Evolutionary conservation across 495 filamentous ascomycete species (phyloP), one percentile per base, ranked within the genome.

Genomic region (Parachaetomium inaequale): DNA sequence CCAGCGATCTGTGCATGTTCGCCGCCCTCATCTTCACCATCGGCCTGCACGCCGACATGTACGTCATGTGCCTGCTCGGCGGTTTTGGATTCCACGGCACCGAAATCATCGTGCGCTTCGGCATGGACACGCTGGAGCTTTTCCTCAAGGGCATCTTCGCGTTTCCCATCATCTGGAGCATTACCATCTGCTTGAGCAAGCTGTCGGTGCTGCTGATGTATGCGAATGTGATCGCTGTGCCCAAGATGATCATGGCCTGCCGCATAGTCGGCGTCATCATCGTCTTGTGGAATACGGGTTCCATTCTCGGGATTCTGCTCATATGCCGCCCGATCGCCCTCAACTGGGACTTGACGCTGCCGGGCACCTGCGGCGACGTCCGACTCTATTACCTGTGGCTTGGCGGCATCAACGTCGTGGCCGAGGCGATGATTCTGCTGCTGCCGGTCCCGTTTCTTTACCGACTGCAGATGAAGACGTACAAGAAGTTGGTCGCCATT

Each of bases 181-280:
- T 63, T 21, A 57, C 53, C 45, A 56, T 63, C 46, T 63, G 61
- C 61, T 63, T 63, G 46, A 63, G 61, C 46, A 66, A 66, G 57
- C 49, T 66, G 34, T 66, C 64, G 55, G 61, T 66, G 29, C 64
- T 66, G 4, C 32, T 62, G 19, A 59, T 66, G 46, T 66, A 66
- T 32, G 57, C 46, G 7, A 66, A 7, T 17, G 49, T 66, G 11
- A 62, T 66, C 42, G 29, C 59, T 36, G 61, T 63, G 21, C 46
- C 14, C 14, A 54, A 19, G 21, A 62, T 66, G 38, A 19, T 58
- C 14, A 12, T 53, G 1, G 47, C 55, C 12, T 58, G 55, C 47
- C 61, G 61, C 55, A 17, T 34, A n/a, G 36, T 66, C 32, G 61
- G 60, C 25, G 14, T 47, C 21, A 29, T 66, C 46, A 62, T 59